Evolutionary conservation across 345 rosid species (phyloP).

Genomic region (Aquilaria malaccensis): DNA sequence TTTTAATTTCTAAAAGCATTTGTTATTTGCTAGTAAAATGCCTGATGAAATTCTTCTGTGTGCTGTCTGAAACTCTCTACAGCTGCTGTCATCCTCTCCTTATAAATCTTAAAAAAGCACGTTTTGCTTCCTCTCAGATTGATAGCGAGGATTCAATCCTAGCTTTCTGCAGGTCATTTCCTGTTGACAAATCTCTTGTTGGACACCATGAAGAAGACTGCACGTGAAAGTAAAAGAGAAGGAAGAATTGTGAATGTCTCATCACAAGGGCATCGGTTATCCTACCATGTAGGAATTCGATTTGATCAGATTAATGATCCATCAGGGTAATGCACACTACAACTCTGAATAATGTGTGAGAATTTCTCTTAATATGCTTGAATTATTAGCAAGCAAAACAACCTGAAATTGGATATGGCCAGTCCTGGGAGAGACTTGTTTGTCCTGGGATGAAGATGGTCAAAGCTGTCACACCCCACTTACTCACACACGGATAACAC

Average conservation of each 20-base stretch:
- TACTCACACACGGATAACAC: too few relatives aligned
- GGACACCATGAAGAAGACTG: conserved; percentile 70
- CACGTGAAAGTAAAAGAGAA: conserved; percentile 45
- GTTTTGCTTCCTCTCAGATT: neutral
- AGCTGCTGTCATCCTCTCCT: neutral
- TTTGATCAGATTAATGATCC: conserved; percentile 57
- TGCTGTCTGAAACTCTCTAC: too few relatives aligned
- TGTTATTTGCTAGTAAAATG: too few relatives aligned
- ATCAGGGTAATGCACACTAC: conserved; percentile 34
- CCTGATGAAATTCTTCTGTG: too few relatives aligned
- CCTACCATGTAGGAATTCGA: conserved; percentile 55
- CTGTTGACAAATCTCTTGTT: conserved; percentile 57
- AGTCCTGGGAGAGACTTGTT: neutral
- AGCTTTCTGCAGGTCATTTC: conserved; percentile 57
- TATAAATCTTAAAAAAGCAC: neutral
- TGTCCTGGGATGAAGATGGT: neutral
- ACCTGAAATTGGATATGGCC: neutral
- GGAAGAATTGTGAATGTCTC: conserved; percentile 69
- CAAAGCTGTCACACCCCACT: too few relatives aligned
- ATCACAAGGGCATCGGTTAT: conserved; percentile 50
- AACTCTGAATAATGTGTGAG: neutral
- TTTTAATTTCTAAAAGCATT: too few relatives aligned
- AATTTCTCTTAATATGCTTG: neutral
- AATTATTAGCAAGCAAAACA: neutral
- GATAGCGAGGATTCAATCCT: neutral